These are phyloP conservation scores for Camellia japonica DNA, from an alignment of 148 eudicot genomes.

Conservation along the genomic window DNA sequence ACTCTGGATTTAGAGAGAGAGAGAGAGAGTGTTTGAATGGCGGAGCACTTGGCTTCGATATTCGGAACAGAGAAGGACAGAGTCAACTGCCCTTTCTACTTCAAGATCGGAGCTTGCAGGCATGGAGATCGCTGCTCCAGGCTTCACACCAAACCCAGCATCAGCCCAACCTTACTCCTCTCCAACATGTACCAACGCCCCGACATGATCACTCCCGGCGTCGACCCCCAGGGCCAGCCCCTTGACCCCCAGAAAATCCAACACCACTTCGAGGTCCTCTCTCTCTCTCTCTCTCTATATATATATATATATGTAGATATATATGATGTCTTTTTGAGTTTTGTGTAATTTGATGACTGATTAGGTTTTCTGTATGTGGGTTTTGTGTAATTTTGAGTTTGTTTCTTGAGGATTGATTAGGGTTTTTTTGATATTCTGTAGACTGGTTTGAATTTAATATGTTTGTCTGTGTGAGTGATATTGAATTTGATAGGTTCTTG, in stretches of 20 bases:
- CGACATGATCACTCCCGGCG: constrained; percentile 82
- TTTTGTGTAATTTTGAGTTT: background rate
- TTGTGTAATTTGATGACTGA: background rate
- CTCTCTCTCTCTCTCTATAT: background rate
- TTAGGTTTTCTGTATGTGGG: background rate
- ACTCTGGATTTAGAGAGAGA: background rate
- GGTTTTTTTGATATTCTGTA: background rate
- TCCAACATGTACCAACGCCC: constrained; percentile 90
- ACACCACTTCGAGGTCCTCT: constrained; percentile 66
- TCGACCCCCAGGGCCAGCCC: constrained; percentile 75
- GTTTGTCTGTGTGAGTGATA: background rate
- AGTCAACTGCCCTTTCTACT: constrained; percentile 86
- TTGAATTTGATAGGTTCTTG: background rate
- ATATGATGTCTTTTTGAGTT: background rate
- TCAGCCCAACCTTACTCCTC: constrained; percentile 66
- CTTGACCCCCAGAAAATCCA: constrained; percentile 75
- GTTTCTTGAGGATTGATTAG: background rate
- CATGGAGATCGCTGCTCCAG: constrained; percentile 83
- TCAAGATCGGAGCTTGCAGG: constrained; percentile 88
- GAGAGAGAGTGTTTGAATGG: constrained; percentile 28
- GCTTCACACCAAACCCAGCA: constrained; percentile 76
- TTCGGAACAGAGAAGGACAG: constrained; percentile 92
- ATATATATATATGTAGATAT: background rate
- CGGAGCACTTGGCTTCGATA: constrained; percentile 87
- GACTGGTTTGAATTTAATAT: background rate